Base-by-base conservation (phyloP, 1,139 yeast genomes). In the Pichia sp. region DNA sequence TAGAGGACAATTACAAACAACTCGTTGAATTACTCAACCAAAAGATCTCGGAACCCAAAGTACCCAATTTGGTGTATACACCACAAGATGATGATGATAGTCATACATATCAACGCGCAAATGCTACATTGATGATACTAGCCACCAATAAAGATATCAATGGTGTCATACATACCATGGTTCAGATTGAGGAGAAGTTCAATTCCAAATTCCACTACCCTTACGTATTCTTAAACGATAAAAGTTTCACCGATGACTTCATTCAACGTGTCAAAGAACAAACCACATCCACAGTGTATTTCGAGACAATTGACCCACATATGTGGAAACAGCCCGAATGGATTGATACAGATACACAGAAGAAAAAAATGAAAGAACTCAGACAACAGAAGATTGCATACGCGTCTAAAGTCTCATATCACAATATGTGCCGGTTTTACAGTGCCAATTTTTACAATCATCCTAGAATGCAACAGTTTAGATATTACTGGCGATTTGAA, bases 401-500 rank as follows among this genome's bases (percentile, higher is more conserved):
- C 51, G 84, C 88, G 1, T 63, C 64, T 27, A 65, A 60, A 56
- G 59, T 53, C n/a, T 76, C 85, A 1, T 83, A 83, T 52, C 91
- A 80, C 49, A 77, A 80, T 50, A 82, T 82, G 93, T 82, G 93
- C 51, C 63, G 91, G 22, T 81, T 74, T 61, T 77, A 82, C 53
- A 77, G 81, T 46, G 77, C 77, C 12, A 62, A 62, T 42, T 79
- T 83, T 49, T 81, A 67, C 55, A 66, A 76, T 33, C 69, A 81
- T 43, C 83, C 83, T 2, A 74, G 72, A 39, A 54, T 83, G 52
- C 63, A 62, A 33, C 61, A 76, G 39, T 70, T 60, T 51, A 61
- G 61, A 42, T 83, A 78, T 60, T 83, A 81, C 55, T 83, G 94
- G 94, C 65, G 94, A 41, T 69, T 83, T 29, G 94, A 83, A 55